Evolutionary conservation across 129 eudicot genomes (phyloP), one percentile per base, ranked within the genome.

Genomic region (Ambrosia artemisiifolia): DNA sequence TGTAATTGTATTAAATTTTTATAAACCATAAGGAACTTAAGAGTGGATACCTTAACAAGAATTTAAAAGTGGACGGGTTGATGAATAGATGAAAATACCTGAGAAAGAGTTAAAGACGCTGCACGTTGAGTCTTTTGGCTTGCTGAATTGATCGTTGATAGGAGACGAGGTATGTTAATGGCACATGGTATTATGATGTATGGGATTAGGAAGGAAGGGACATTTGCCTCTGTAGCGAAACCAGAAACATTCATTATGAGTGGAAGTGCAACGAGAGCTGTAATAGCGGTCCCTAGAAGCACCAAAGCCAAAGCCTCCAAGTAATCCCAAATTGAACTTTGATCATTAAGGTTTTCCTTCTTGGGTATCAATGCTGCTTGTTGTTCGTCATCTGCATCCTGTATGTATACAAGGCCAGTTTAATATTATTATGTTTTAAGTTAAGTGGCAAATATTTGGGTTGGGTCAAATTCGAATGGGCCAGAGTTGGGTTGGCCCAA

Each of bases 181-280:
- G 96, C 82, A 14, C 82, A 80, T 10, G 96, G 96, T 30, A 88
- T 79, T 18, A 83, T 78, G 42, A 86, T 59, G 54, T 83, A 89
- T 0, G 92, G 87, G 66, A 89, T 79, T 18, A 78, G 74, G 73
- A 89, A 89, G 10, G 84, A 67, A 75, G 96, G 82, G 47, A 89
- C 59, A n/a, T 75, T 80, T 18, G 96, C 69, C 12, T 72, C 84
- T 14, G 55, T 76, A 42, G 91, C 77, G 28, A 89, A 66, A 19
- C 34, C 55, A 10, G 68, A 80, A 20, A 89, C 89, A 33, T 82
- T 54, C 64, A 46, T 66, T 63, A 86, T 82, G 49, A 89, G 76
- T 18, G 96, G 96, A 9, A 28, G 56, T 32, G 86, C 85, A 57
- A 89, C 17, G 2, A 79, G 69, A 42, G 53, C 82, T 16, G 84